Base-by-base conservation (phyloP, 305 asterid genomes). In the Plantago rigida region DNA sequence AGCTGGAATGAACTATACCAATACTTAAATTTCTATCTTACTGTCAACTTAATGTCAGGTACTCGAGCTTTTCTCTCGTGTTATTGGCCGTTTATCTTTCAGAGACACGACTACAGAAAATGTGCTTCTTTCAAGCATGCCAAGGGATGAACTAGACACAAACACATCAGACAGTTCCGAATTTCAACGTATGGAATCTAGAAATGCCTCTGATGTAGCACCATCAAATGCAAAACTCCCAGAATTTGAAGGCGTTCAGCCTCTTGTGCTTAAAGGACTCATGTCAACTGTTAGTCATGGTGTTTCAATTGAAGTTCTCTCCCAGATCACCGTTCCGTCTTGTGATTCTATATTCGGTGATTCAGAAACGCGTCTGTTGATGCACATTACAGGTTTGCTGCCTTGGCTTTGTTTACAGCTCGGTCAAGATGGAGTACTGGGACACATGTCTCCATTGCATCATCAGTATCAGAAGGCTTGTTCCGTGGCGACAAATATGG, bases 401-500 rank as follows among this genome's bases (percentile, higher is more conserved):
- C 99, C 99, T 15, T 93, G 96, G 96, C 95, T 93, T 11, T 93
- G 99, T 82, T 77, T 89, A 62, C 99, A 87, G 70, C 95, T 93
- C 62, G 67, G 85, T 76, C 97, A 86, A 64, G 95, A 87, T 36
- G 79, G 77, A 1, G 73, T 63, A 3, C 69, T 72, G 47, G 91
- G 94, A 10, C 78, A 80, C 9, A 45, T 84, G 61, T 80, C 91
- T 24, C 87, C 86, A 5, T 69, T 81, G 56, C 93, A 82, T 46
- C 89, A 77, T 52, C 92, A 85, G 69, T 65, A 71, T 68, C 95
- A 83, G 57, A 87, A 93, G 71, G 97, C 97, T 62, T 81, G 88
- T 69, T 71, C 79, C 0, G 97, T 89, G 10, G 94, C 97, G 9
- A 73, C 83, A 44, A 85, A 92, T 65, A 75, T 92, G 5, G 93